Evolutionary conservation across 1,284 basidiomycete genomes (phyloP), one percentile per base, ranked within the genome.

Genomic region (Athelia psychrophila): DNA sequence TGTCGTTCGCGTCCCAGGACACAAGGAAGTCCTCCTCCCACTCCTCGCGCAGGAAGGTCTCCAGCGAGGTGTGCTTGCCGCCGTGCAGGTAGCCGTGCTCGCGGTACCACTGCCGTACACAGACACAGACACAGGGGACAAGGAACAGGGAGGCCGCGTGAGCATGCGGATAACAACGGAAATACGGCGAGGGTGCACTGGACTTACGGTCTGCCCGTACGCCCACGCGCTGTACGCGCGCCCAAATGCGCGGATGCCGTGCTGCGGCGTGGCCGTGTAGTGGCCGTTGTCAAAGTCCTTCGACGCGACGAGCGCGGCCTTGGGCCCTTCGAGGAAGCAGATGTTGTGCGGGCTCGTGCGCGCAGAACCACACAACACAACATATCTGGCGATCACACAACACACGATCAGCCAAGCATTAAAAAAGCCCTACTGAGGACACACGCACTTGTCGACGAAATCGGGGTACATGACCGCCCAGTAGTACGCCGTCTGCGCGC

Each of bases 51-150:
- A 83, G 58, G 64, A 80, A 84, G 33, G 72, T 66, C 9, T 79
- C 67, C 10, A 84, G 67, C 55, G 76, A 71, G 18, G 73, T 61
- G 61, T 76, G 78, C 25, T 46, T 46, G 51, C 78, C 79, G 54
- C 64, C 60, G 55, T 68, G 63, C 30, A 77, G 69, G 61, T 81
- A 75, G 35, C 65, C 64, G 51, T 81, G 69, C 52, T 80, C 65
- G 47, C 81, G 75, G 68, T 78, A 83, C 81, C 81, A 84, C 78
- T 83, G 51, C n/a, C n/a, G n/a, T n/a, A n/a, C n/a, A n/a, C n/a
- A n/a, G n/a, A n/a, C n/a, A 22, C 1, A 45, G 32, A 27, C 53
- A 15, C n/a, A n/a, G n/a, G n/a, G 32, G 48, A 20, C 47, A 20
- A 19, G 23, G 44, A 30, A 30, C 27, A 38, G 23, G 50, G 49